phyloP scores from a whole-genome alignment of 2,329 filamentous ascomycete species.

The Penicillium sp. region DNA sequence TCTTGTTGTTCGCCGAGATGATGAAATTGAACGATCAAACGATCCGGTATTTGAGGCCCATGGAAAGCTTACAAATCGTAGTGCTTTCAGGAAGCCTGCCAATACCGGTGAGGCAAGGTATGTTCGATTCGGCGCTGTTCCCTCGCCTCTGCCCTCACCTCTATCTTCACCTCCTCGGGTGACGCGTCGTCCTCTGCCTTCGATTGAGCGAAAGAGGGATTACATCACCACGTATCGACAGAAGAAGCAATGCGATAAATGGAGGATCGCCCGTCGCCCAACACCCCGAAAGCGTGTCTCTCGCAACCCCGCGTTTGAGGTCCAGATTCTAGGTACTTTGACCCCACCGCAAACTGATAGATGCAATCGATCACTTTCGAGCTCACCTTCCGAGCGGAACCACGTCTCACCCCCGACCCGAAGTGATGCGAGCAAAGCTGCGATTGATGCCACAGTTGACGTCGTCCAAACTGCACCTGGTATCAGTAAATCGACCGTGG shows the following conservation, averaged over 20 bases:
- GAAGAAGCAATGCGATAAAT: slow-evolving; percentile 19
- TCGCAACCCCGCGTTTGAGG: background rate
- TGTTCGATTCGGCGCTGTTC: slow-evolving; percentile 17
- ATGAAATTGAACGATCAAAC: background rate
- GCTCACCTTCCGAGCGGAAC: background rate
- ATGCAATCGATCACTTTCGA: slow-evolving; percentile 4
- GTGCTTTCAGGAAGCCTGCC: background rate
- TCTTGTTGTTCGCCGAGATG: background rate
- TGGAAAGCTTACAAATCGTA: background rate
- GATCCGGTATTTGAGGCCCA: background rate
- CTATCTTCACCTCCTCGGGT: background rate
- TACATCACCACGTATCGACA: slow-evolving; percentile 14
- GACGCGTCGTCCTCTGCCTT: slow-evolving; percentile 6
- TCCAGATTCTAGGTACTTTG: background rate
- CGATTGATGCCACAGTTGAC: background rate
- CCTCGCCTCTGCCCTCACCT: background rate
- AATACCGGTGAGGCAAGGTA: background rate
- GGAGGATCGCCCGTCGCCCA: slow-evolving; percentile 11
- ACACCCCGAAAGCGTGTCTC: slow-evolving; percentile 6
- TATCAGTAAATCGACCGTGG: background rate
- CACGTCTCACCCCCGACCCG: background rate
- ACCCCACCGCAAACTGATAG: slow-evolving; percentile 3
- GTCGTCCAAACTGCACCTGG: background rate
- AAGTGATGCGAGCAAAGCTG: background rate
- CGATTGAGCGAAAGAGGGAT: slow-evolving; percentile 18